phyloP scores from a whole-genome alignment of 164 flowering plant species.

The Aristolochia contorta region DNA sequence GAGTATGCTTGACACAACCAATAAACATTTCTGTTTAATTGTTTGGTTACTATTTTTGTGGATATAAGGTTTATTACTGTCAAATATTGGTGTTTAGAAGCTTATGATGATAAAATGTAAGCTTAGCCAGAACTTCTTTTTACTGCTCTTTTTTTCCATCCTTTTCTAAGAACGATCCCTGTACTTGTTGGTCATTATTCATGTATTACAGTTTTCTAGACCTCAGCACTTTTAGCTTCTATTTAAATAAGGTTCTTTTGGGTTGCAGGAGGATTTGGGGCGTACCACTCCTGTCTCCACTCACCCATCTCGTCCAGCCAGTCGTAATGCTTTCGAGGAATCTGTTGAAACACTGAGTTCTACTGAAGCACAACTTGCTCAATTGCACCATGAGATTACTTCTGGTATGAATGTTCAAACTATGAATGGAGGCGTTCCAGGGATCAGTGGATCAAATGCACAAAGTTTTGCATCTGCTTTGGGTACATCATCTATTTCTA shows the following conservation, averaged over 20 bases:
- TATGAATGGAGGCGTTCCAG: slow-evolving; percentile 21
- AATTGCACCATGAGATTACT: slow-evolving; percentile 39
- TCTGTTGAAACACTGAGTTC: slow-evolving; percentile 25
- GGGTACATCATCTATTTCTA: slow-evolving; percentile 61
- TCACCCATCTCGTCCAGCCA: slow-evolving; percentile 67
- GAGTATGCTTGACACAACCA: no score
- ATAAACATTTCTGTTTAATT: no score
- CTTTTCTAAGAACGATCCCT: neutral
- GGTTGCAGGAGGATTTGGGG: slow-evolving; percentile 57
- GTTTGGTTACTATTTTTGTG: no score
- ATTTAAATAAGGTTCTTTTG: neutral
- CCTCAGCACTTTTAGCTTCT: neutral
- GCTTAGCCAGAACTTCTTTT: no score
- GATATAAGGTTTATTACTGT: no score
- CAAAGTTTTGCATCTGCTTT: slow-evolving; percentile 63
- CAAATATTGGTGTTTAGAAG: no score
- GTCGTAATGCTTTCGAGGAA: slow-evolving; percentile 61
- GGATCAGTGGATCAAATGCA: slow-evolving; percentile 30
- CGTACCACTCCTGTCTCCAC: slow-evolving; percentile 30
- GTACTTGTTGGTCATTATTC: neutral
- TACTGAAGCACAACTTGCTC: slow-evolving; percentile 47
- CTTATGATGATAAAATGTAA: no score
- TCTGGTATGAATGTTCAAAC: slow-evolving; percentile 22
- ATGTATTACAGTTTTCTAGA: neutral
- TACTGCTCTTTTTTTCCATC: no score